Conservation (phyloP, 2,329 filamentous ascomycete species). For the Aspergillus novoparasiticus region DNA sequence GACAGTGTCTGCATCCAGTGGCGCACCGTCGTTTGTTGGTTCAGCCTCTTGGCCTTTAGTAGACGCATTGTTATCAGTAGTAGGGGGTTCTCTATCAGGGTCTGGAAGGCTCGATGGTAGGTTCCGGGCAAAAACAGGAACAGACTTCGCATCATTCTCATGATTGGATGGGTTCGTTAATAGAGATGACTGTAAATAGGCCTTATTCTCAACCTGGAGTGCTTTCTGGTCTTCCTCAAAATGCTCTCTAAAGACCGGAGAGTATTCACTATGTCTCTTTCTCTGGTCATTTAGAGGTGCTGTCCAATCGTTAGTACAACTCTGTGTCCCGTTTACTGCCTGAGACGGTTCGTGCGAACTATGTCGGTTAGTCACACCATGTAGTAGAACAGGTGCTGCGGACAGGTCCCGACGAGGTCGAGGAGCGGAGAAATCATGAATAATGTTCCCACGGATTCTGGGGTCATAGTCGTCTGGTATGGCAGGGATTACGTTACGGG, state of each 20-base stretch:
- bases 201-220: slow-evolving; percentile 45
- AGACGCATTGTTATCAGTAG: slow-evolving; percentile 8
- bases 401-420: slow-evolving; percentile 48
- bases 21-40: slow-evolving; percentile 9
- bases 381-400: slow-evolving; percentile 21
- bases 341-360: slow-evolving; percentile 20
- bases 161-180: slow-evolving; percentile 33
- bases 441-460: slow-evolving; percentile 62
- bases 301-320: slow-evolving; percentile 15
- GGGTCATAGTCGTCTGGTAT: slow-evolving; percentile 65
- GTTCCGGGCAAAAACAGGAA: slow-evolving; percentile 49
- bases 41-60: slow-evolving; percentile 10
- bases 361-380: slow-evolving; percentile 12
- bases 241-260: slow-evolving; percentile 63
- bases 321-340: slow-evolving; percentile 11
- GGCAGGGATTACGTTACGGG: slow-evolving; percentile 52
- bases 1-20: slow-evolving; percentile 34
- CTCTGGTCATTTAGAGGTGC: slow-evolving; percentile 27
- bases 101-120: slow-evolving; percentile 41
- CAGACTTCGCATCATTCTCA: slow-evolving; percentile 31
- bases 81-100: slow-evolving; percentile 15
- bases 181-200: slow-evolving; percentile 45
- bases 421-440: slow-evolving; percentile 68
- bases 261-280: slow-evolving; percentile 49
- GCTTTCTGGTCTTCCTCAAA: slow-evolving; percentile 55